Percentiles rank a stretch among this genome's conserved stretches.
Conservation (phyloP, 768 basidiomycete genomes). For the Tulasnella sp. region DNA sequence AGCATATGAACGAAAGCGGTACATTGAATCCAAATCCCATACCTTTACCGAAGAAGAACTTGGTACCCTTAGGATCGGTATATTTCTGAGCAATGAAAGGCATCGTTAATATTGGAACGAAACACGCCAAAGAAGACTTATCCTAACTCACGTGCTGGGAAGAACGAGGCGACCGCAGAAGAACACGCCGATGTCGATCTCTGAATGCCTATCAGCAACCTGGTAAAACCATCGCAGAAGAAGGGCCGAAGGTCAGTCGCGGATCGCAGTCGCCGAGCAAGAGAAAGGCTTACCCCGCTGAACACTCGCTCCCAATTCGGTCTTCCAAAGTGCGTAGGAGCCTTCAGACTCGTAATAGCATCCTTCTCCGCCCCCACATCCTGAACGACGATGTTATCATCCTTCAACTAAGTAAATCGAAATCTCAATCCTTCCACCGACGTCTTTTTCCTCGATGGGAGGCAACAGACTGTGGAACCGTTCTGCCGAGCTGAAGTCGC, state of each 20-base stretch:
- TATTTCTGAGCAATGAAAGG: too few relatives aligned
- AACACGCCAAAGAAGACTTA: too few relatives aligned
- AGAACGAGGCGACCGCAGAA: constrained; percentile 79
- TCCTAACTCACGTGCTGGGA: too few relatives aligned
- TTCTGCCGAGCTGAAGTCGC: constrained; percentile 84
- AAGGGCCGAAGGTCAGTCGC: too few relatives aligned
- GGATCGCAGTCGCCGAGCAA: background rate
- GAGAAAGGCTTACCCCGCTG: constrained; percentile 27
- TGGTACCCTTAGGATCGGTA: too few relatives aligned
- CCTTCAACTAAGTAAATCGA: constrained; percentile 80
- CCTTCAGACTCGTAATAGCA: constrained; percentile 77
- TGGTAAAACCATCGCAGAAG: constrained; percentile 30
- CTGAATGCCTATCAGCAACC: constrained; percentile 72
- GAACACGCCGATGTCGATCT: constrained; percentile 88
- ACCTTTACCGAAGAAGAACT: too few relatives aligned
- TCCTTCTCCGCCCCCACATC: constrained; percentile 92
- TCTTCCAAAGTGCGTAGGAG: constrained; percentile 87
- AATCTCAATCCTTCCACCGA: constrained; percentile 53
- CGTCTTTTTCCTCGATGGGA: constrained; percentile 85
- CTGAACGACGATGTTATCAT: constrained; percentile 87
- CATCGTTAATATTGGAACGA: too few relatives aligned
- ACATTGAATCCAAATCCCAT: too few relatives aligned
- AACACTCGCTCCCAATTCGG: constrained; percentile 81
- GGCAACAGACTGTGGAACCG: constrained; percentile 93
- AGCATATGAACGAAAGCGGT: too few relatives aligned